Evolutionary conservation across 805 yeast species (phyloP).

Genomic region (Saturnispora dispora): DNA sequence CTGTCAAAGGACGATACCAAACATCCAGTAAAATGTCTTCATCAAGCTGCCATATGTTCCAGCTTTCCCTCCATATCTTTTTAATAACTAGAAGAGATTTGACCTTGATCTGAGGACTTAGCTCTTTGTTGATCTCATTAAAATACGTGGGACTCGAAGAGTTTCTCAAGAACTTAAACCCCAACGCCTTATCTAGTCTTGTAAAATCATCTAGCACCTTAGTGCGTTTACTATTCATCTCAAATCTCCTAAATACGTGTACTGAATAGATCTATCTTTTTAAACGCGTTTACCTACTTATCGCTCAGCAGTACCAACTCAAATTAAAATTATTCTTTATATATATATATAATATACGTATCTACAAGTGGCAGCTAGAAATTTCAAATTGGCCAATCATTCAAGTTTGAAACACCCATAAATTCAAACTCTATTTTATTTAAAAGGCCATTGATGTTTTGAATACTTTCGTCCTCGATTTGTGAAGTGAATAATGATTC

Average conservation of each 20-base stretch:
- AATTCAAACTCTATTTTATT: slow-evolving; percentile 4
- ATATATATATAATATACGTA: no score
- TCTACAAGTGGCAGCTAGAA: not conserved
- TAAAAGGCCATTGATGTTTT: slow-evolving; percentile 7
- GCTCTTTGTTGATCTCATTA: slow-evolving; percentile 4
- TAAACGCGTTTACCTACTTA: not conserved
- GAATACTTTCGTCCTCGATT: slow-evolving; percentile 4
- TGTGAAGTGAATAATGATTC: not conserved
- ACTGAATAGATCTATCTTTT: not conserved
- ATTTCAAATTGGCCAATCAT: slow-evolving; percentile 16
- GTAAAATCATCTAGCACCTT: not conserved
- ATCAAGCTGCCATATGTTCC: slow-evolving; percentile 6
- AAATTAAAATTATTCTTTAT: no score
- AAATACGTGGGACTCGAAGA: slow-evolving; percentile 3
- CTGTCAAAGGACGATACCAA: not conserved
- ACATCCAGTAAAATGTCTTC: slow-evolving; percentile 4
- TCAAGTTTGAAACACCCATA: slow-evolving; percentile 13
- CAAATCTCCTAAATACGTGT: not conserved
- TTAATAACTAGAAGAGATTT: not conserved
- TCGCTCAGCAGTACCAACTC: not conserved
- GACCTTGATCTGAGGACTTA: slow-evolving; percentile 3
- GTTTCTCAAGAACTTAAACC: slow-evolving; percentile 3
- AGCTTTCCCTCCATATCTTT: not conserved
- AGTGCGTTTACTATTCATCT: not conserved
- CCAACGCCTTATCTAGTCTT: slow-evolving; percentile 5